Base-by-base conservation (phyloP, 257 asterid genomes). In the Lavandula angustifolia region DNA sequence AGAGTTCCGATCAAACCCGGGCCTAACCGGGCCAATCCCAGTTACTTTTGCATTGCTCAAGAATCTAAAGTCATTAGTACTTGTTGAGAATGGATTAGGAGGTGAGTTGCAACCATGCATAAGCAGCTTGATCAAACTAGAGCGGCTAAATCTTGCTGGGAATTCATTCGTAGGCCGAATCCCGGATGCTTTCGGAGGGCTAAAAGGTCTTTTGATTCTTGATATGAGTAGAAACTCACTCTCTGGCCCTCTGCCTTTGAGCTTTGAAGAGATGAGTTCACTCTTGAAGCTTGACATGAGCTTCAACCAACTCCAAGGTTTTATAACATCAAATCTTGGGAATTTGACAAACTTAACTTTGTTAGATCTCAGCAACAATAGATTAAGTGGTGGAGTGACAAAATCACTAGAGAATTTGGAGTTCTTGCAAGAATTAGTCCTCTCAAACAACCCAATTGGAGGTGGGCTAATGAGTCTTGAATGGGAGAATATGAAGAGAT, bases 231-330 rank as follows among this genome's bases (percentile, higher is more conserved):
- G 89, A 37, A 92, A 89, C 47, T 75, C 77, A 41, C 69, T 92
- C 0, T 77, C 85, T 34, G 97, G 97, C 32, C 10, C 62, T 4
- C 6, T 85, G 73, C 94, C 96, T 52, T 14, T 4, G 5, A 35
- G 75, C 47, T 50, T 89, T 32, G 94, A 87, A 37, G 82, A 76
- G 38, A 6, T 92, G 72, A 22, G 48, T n/a, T 84, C 96, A 13
- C 71, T 92, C n/a, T 60, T 92, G 69, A 92, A 92, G 82, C 94
- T 92, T 54, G 99, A 92, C 41, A 66, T 79, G 48, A 85, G 97
- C 76, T 51, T 16, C 70, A 92, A 92, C 41, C 69, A 68, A 29
- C 35, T 89, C n/a, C 68, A 67, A 3, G 97, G 95, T 1, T 38
- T 50, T 33, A 74, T 92, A 73, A 92, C 95, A 11, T 3, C 10